Base-by-base conservation (phyloP, 305 asterid genomes). In the Fraxinus dipetala region DNA sequence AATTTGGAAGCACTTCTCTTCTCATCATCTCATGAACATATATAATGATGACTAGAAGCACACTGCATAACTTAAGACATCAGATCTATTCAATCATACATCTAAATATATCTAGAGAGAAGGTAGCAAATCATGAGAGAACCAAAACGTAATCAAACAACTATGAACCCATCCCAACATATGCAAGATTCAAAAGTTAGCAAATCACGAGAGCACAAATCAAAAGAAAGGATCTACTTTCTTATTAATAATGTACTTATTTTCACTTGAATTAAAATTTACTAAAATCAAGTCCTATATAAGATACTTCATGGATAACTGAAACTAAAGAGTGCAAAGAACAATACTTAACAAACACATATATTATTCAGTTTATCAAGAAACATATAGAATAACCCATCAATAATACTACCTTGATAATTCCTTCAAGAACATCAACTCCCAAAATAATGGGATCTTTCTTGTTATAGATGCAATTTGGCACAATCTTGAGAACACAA, bases 401-500 rank as follows among this genome's bases (percentile, higher is more conserved):
- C 80, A 81, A 77, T 54, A 30, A 72, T 92, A 94, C 98, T 92
- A 93, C 98, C 99, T 90, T 94, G 65, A 85, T 90, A 85, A 85
- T 85, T 89, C 98, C 99, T 79, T 92, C 97, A 75, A 92, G 83
- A 85, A 95, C 91, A 82, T 96, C 97, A 74, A 92, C 99, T 22
- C 98, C 99, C 88, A 95, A 85, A 82, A 96, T 92, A 84, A 96
- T 96, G 78, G 99, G 99, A 85, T 96, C 97, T 92, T 96, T 96
- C 93, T 91, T 95, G 86, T 95, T 94, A 86, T 90, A 94, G 77
- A 96, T 87, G 79, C 95, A 91, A 82, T 90, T 88, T 36, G 99
- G 99, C 78, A 92, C 87, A 82, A 94, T 94, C 94, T 90, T 91
- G 48, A 96, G 96, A 84, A 93, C 90, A 83, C 99, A 96, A 69